Base-by-base conservation (phyloP, 768 basidiomycete species). In the Tylopilus intermedius region DNA sequence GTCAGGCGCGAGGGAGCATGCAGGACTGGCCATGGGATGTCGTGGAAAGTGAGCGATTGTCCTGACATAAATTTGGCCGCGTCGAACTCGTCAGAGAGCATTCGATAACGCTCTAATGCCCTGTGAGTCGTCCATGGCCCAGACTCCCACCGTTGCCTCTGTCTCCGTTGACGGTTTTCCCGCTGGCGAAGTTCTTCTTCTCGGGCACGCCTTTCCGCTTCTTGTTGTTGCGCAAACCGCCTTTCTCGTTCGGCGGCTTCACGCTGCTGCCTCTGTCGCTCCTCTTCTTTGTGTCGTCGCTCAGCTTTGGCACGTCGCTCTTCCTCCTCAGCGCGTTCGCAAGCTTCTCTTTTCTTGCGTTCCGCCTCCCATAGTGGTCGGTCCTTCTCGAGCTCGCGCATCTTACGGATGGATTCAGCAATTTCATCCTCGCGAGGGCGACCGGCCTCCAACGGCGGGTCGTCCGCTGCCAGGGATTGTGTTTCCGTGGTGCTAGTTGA, bases 11-110 rank as follows among this genome's bases (percentile, higher is more conserved):
- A 64, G 2, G 84, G 84, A 21, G 77, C 68, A 45, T 73, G 71
- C 33, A 91, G 65, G 13, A 84, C 81, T 2, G 90, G 90, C 89
- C 89, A 92, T 0, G 89, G 88, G 29, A 92, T 73, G 38, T 75
- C 76, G 43, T 82, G 78, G 53, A 83, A 81, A 3, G 74, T 66
- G n/a, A 89, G 65, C 3, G 82, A 79, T 13, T 75, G 67, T 21
- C 76, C 74, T 35, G 71, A 57, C 3, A 76, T 71, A 67, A 84
- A 88, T 56, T 78, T 81, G 10, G 78, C 69, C 14, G 70, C 61
- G 65, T 90, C 86, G 62, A 91, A 91, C 30, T 75, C 73, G 21
- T 81, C 82, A 54, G 78, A 73, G 7, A 86, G 73, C 30, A 66
- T 62, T 42, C 72, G 80, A 69, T 87, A 92, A 27, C 83, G 78